phyloP scores from a whole-genome alignment of 192 early-diverging fungal genomes.

The Thamnidium elegans region DNA sequence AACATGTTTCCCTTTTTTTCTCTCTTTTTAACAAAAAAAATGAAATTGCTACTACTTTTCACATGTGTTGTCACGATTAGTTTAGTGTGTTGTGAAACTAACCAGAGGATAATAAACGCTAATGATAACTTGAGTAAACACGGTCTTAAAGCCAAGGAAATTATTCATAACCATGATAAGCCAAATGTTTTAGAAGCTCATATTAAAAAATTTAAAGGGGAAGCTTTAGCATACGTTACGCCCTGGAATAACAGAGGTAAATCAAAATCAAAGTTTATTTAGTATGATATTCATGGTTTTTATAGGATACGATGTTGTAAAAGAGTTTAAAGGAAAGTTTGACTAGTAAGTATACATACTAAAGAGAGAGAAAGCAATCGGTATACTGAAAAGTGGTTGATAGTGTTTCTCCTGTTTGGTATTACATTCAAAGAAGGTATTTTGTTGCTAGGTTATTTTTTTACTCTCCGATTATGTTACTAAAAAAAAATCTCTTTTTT shows the following conservation, averaged over 20 bases:
- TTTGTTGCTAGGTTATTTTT: background rate
- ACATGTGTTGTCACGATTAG: background rate
- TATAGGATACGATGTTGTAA: constrained; percentile 41
- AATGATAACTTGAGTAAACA: background rate
- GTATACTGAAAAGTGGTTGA: background rate
- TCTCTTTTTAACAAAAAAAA: background rate
- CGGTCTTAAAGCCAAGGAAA: background rate
- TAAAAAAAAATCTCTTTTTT: no score
- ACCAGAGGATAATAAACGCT: background rate
- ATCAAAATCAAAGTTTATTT: no score
- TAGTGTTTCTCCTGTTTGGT: constrained; percentile 43
- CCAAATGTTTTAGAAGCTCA: constrained; percentile 20
- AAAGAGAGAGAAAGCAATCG: background rate
- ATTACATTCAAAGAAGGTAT: constrained; percentile 31
- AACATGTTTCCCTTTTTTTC: background rate
- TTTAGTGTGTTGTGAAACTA: background rate
- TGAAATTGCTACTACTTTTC: background rate
- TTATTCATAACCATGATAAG: constrained; percentile 21
- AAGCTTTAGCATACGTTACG: constrained; percentile 39
- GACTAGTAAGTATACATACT: constrained; percentile 32
- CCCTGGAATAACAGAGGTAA: constrained; percentile 45
- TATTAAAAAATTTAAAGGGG: constrained; percentile 31
- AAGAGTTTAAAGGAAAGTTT: constrained; percentile 46
- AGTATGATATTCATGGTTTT: background rate
- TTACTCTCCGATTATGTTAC: background rate